Conservation (phyloP, 495 filamentous ascomycete genomes). For the Mytilinidion resinicola region DNA sequence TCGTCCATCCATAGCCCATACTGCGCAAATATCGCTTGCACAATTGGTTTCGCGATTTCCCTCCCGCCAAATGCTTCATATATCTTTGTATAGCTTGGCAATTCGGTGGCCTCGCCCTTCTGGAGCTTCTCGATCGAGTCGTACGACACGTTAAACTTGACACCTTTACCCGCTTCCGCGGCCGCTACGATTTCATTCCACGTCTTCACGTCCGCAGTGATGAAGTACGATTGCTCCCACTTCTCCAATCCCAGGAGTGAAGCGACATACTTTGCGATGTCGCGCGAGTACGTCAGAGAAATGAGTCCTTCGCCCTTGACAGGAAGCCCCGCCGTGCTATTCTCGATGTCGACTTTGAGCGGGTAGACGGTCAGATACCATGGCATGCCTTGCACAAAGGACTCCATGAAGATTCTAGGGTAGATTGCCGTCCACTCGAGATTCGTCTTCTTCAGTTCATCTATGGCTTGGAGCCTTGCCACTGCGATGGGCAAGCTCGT, state of each 20-base stretch:
- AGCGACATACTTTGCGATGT: constrained; percentile 10
- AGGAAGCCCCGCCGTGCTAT: constrained; percentile 4
- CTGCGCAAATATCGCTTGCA: background rate
- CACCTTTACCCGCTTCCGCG: constrained; percentile 4
- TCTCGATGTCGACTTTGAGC: constrained; percentile 1
- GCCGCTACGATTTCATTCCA: constrained; percentile 7
- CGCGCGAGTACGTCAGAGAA: constrained; percentile 1
- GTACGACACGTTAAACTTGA: constrained; percentile 10
- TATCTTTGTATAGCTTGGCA: background rate
- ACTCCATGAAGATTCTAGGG: constrained; percentile 11
- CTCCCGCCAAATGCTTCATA: background rate
- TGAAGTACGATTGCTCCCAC: constrained; percentile 10
- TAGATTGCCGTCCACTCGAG: constrained; percentile 12
- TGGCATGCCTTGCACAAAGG: constrained; percentile 1
- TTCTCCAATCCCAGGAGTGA: background rate
- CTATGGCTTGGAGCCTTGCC: too few relatives aligned
- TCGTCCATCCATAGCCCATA: background rate
- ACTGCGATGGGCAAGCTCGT: background rate
- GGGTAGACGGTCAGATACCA: background rate
- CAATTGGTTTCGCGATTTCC: background rate
- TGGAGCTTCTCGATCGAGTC: constrained; percentile 12
- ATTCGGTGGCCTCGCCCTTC: constrained; percentile 4
- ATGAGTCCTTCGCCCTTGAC: constrained; percentile 5
- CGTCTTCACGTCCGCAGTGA: constrained; percentile 1
- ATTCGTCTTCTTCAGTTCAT: background rate